Percentiles rank a stretch among this genome's conserved stretches.
phyloP scores from a whole-genome alignment of 768 basidiomycete species.

The Russula sp. region DNA sequence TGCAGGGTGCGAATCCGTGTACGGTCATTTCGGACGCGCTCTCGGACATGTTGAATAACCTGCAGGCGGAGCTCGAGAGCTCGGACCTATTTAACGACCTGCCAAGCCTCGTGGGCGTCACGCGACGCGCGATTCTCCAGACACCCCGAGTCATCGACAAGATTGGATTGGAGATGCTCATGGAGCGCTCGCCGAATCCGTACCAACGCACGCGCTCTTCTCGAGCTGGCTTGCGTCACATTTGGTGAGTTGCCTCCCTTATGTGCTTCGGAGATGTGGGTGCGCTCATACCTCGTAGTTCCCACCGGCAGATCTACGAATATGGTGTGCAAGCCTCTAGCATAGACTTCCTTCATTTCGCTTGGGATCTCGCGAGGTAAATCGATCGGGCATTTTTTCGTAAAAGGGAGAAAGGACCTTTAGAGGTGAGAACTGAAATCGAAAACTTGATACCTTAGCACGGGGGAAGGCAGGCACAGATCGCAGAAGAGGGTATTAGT shows the following conservation, averaged over 20 bases:
- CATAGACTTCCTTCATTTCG: conserved; percentile 97
- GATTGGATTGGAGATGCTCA: conserved; percentile 72
- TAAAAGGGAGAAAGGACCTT: not conserved
- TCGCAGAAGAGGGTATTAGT: not conserved
- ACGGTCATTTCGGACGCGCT: conserved; percentile 96
- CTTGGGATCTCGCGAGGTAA: conserved; percentile 55
- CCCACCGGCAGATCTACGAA: conserved; percentile 72
- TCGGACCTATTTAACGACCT: conserved; percentile 84
- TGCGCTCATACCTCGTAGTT: conserved; percentile 8
- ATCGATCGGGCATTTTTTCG: not conserved
- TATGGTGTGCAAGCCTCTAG: conserved; percentile 85
- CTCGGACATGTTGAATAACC: conserved; percentile 77
- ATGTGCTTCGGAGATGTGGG: not conserved
- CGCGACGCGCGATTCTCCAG: conserved; percentile 78
- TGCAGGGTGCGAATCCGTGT: conserved; percentile 76
- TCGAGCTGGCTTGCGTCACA: conserved; percentile 86
- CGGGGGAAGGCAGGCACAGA: not conserved
- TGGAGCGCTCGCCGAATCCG: conserved; percentile 71
- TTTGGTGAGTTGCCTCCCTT: conserved; percentile 49
- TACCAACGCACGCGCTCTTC: conserved; percentile 80
- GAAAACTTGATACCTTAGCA: not conserved
- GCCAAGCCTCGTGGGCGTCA: conserved; percentile 73
- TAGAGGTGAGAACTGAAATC: no score
- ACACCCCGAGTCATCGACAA: conserved; percentile 64
- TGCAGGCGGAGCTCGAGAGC: conserved; percentile 88